These are phyloP conservation scores for Salix exigua DNA, from an alignment of 345 rosid species.

Conservation along the genomic window DNA sequence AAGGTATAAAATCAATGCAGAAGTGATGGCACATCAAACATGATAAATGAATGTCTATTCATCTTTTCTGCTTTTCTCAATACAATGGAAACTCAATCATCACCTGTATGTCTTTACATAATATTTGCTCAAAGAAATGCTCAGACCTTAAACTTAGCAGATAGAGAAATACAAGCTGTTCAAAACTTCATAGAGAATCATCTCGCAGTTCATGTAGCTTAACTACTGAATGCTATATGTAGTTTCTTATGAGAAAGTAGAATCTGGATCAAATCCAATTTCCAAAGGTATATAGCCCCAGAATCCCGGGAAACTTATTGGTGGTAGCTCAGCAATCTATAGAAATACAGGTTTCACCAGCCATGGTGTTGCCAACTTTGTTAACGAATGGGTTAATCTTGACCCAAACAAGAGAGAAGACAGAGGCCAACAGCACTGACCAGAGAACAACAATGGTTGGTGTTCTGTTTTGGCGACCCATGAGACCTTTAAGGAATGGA, in stretches of 20 bases:
- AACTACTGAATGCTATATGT: not conserved
- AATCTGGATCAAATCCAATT: not conserved
- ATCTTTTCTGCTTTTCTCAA: not conserved
- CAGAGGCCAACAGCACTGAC: constrained; percentile 93
- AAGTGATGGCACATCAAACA: not conserved
- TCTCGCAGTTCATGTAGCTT: not conserved
- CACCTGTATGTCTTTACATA: not conserved
- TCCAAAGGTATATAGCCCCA: not conserved
- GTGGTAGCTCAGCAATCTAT: constrained; percentile 63
- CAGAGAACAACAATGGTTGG: constrained; percentile 91
- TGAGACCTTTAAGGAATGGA: constrained; percentile 98
- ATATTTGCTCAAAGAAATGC: not conserved
- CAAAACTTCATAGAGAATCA: constrained; percentile 15
- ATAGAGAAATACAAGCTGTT: not conserved
- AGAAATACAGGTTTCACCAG: constrained; percentile 58
- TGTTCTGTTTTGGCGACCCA: constrained; percentile 96
- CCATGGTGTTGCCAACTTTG: constrained; percentile 19
- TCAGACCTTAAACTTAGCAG: not conserved
- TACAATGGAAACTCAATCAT: not conserved
- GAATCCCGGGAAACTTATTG: not conserved
- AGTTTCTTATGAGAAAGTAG: not conserved
- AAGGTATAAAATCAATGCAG: not conserved
- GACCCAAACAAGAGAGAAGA: constrained; percentile 95
- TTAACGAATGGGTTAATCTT: constrained; percentile 77
- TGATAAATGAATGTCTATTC: not conserved